Evolutionary conservation across 2,329 filamentous ascomycete species (phyloP), one percentile per base, ranked within the genome.

Genomic region (Xylaria sp.): DNA sequence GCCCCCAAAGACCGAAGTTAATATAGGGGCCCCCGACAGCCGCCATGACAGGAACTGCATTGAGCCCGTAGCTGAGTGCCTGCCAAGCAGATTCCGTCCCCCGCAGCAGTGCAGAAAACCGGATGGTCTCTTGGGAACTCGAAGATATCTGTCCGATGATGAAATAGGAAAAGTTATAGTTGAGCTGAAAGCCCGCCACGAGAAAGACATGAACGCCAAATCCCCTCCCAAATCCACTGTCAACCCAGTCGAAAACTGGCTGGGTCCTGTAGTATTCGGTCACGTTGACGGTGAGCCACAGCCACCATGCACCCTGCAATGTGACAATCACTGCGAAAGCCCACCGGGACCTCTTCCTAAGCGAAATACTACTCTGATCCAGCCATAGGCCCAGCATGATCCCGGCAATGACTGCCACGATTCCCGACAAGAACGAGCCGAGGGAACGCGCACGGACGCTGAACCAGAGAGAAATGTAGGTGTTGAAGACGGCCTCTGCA

Each of bases 111-210:
- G 85, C 87, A 0, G 88, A 82, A 63, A 87, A 86, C 1, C 88
- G 80, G 40, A 91, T 81, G 1, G 90, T 80, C 60, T 91, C 84
- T 20, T 79, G 77, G 46, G 89, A 78, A 5, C 78, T 75, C 4
- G 76, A 70, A 1, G 88, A 85, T 2, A 91, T 68, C 61, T 89
- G 86, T 3, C 83, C 80, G 8, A 91, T 81, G 54, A 91, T 75
- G 63, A 91, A 91, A 72, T 90, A 86, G 76, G 90, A 70, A 67
- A 85, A 90, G 59, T 90, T 77, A 66, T 91, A 91, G 68, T 91
- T 91, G 7, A 90, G 61, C 70, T 91, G 88, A 62, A 91, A 91
- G 0, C 85, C 83, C 9, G 83, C 71, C 0, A 85, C 84, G 61
- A 89, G 78, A 61, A 91, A 82, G 5, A 91, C 64, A 68, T 88